Evolutionary conservation across 768 basidiomycete genomes (phyloP).

Genomic region (Tylopilus intermedius): DNA sequence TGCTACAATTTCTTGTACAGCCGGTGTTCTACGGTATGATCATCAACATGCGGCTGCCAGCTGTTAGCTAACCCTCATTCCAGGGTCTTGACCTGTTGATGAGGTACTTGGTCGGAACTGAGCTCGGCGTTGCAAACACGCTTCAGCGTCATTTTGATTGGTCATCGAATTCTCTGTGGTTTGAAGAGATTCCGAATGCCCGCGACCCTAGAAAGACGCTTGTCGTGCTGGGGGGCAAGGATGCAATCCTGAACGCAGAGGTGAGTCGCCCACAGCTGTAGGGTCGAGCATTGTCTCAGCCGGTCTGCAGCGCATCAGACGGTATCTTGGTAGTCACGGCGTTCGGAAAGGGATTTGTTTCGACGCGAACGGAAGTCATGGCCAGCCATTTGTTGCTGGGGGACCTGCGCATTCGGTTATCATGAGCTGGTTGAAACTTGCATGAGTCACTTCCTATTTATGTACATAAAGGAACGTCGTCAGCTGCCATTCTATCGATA

Average conservation of each 20-base stretch:
- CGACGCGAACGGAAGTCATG: slow-evolving; percentile 59
- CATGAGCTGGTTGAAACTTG: slow-evolving; percentile 53
- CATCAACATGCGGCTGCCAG: slow-evolving; percentile 1
- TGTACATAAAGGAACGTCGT: slow-evolving; percentile 3
- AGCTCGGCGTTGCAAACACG: slow-evolving; percentile 83
- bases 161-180: slow-evolving; percentile 85
- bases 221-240: slow-evolving; percentile 80
- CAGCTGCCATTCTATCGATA: slow-evolving; percentile 17
- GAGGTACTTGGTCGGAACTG: slow-evolving; percentile 83
- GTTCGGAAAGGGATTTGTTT: slow-evolving; percentile 61
- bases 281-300: not conserved
- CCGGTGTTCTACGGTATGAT: slow-evolving; percentile 52
- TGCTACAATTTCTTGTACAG: slow-evolving; percentile 90
- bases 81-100: slow-evolving; percentile 77
- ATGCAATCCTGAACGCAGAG: slow-evolving; percentile 70
- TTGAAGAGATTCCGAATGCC: slow-evolving; percentile 82
- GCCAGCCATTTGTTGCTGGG: slow-evolving; percentile 51
- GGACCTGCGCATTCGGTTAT: slow-evolving; percentile 52
- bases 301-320: slow-evolving; percentile 54
- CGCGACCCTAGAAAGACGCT: slow-evolving; percentile 58
- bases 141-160: slow-evolving; percentile 82
- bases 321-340: slow-evolving; percentile 74
- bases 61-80: slow-evolving; percentile 5
- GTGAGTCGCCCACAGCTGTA: slow-evolving; percentile 34
- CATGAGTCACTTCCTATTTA: slow-evolving; percentile 8